Conservation (phyloP, 1,284 basidiomycete species). For the Leccinum fuscescens region DNA sequence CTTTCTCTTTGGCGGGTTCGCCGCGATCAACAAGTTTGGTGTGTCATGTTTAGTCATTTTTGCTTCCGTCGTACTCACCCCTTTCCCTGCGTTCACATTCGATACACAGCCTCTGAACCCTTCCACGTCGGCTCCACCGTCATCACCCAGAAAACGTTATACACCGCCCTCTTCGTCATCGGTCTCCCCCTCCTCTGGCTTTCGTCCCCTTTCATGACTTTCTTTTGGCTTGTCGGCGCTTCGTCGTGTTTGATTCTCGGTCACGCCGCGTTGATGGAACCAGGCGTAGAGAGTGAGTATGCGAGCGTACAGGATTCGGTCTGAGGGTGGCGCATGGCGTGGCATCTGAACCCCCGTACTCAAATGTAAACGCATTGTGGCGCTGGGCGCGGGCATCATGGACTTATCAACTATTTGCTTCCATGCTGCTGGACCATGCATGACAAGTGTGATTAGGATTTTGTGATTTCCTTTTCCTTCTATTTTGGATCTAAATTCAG, state of each 20-base stretch:
- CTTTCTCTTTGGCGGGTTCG: slow-evolving; percentile 92
- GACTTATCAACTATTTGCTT: not conserved
- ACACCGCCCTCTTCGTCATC: slow-evolving; percentile 77
- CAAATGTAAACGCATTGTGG: not conserved
- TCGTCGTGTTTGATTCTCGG: slow-evolving; percentile 73
- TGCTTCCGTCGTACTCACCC: slow-evolving; percentile 4
- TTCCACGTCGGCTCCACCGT: slow-evolving; percentile 75
- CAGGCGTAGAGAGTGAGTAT: slow-evolving; percentile 89
- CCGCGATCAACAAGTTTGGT: slow-evolving; percentile 90
- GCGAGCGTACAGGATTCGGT: slow-evolving; percentile 69
- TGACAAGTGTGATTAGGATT: not conserved
- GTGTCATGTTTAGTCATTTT: slow-evolving; percentile 30
- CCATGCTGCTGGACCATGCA: not conserved
- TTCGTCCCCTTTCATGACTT: slow-evolving; percentile 64
- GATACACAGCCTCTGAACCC: slow-evolving; percentile 65
- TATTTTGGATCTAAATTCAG: not conserved
- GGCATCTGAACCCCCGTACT: not conserved
- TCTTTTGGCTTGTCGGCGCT: slow-evolving; percentile 81
- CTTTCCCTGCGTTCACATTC: not conserved
- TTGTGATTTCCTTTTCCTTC: not conserved
- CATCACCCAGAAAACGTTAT: slow-evolving; percentile 82
- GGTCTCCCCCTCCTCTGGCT: slow-evolving; percentile 71
- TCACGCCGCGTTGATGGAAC: slow-evolving; percentile 83
- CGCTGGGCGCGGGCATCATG: not conserved
- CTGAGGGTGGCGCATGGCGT: slow-evolving; percentile 29